A percentile compares a stretch with the other conserved stretches of the same genome.
phyloP scores from a whole-genome alignment of 768 basidiomycete species.

The Mycena epipterygia region DNA sequence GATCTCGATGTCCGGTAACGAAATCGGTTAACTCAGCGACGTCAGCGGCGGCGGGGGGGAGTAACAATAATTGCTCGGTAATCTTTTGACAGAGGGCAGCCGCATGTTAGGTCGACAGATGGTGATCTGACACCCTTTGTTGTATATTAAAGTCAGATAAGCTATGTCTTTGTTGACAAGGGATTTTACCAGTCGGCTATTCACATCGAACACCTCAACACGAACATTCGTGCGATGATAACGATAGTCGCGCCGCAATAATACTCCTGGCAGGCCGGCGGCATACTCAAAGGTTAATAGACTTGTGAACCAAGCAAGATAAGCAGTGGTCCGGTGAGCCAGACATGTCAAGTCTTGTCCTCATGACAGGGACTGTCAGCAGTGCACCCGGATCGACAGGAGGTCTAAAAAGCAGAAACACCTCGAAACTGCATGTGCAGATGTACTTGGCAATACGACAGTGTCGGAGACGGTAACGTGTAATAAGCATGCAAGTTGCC shows the following conservation, averaged over 20 bases:
- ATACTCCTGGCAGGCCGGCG: background rate
- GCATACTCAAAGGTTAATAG: constrained; percentile 20
- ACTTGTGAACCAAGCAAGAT: background rate
- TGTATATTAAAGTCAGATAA: constrained; percentile 33
- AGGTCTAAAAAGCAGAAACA: background rate
- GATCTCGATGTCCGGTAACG: background rate
- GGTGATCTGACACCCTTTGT: constrained; percentile 31
- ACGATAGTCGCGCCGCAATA: background rate
- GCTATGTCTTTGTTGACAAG: constrained; percentile 25
- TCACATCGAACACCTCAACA: background rate
- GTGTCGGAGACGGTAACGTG: constrained; percentile 4
- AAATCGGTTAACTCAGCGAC: constrained; percentile 9
- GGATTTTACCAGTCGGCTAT: constrained; percentile 9
- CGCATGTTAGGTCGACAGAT: constrained; percentile 32
- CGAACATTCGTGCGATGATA: constrained; percentile 18
- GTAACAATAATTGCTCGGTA: background rate
- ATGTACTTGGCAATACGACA: background rate
- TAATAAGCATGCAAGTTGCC: constrained; percentile 6
- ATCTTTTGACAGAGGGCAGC: constrained; percentile 21
- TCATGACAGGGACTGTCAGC: constrained; percentile 12
- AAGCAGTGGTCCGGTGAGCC: background rate
- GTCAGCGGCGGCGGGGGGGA: constrained; percentile 14
- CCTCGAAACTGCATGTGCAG: background rate
- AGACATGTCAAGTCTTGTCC: constrained; percentile 4
- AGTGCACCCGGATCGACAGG: background rate